Evolutionary conservation across 768 basidiomycete genomes (phyloP).

Genomic region (Pleurotus sapidus): DNA sequence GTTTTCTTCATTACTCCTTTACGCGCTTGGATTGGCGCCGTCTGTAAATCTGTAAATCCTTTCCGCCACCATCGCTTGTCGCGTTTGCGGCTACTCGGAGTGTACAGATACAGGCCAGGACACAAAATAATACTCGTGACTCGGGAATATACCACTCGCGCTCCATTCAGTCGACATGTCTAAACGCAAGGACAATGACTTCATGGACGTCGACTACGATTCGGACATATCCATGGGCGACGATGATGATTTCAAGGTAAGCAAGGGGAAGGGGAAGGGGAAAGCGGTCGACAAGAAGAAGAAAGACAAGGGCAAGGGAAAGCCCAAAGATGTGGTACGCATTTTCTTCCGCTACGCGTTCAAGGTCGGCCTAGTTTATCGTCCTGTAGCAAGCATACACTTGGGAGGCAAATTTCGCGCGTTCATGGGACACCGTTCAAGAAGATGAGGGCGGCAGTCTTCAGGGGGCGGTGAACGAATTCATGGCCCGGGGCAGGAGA

Average conservation of each 20-base stretch:
- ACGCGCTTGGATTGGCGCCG: too few relatives aligned
- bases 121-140: too few relatives aligned
- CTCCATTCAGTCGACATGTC: background rate
- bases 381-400: conserved; percentile 72
- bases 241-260: conserved; percentile 35
- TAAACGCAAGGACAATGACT: conserved; percentile 25
- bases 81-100: too few relatives aligned
- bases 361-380: conserved; percentile 17
- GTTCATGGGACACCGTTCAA: conserved; percentile 96
- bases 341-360: background rate
- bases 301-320: conserved; percentile 54
- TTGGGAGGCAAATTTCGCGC: conserved; percentile 94
- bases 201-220: conserved; percentile 64
- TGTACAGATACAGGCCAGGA: too few relatives aligned
- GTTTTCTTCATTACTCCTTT: too few relatives aligned
- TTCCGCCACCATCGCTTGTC: too few relatives aligned
- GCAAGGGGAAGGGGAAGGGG: conserved; percentile 55
- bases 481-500: conserved; percentile 82
- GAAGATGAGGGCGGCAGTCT: conserved; percentile 94
- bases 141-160: too few relatives aligned
- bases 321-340: conserved; percentile 46
- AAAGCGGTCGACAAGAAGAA: conserved; percentile 51
- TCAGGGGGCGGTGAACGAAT: conserved; percentile 84
- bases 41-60: too few relatives aligned
- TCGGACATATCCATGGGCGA: conserved; percentile 61